phyloP scores from a whole-genome alignment of 306 rosid species.

The Prunus campanulata region DNA sequence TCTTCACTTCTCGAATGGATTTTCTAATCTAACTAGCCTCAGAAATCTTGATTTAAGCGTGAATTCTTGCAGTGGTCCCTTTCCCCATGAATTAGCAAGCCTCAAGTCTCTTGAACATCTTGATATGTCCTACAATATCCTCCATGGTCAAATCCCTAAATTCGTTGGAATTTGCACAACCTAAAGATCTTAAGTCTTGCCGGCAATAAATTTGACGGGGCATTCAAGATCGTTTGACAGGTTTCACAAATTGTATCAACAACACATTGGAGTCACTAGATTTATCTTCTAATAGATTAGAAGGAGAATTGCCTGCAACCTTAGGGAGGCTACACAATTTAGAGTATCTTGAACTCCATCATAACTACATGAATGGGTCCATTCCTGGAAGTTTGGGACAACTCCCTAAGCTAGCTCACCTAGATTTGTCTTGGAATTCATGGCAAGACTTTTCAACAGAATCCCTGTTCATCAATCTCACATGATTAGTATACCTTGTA shows the following conservation, averaged over 20 bases:
- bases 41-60: neutral
- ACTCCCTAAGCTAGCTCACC: conserved; percentile 24
- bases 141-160: neutral
- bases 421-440: neutral
- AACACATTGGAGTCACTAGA: conserved; percentile 5
- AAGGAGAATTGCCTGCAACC: neutral
- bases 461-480: conserved; percentile 26
- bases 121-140: neutral
- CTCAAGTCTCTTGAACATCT: neutral
- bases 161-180: neutral
- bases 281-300: neutral
- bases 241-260: conserved; percentile 18
- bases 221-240: neutral
- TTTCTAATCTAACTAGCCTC: conserved; percentile 4
- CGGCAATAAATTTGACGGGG: neutral
- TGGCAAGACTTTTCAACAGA: conserved; percentile 24
- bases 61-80: neutral
- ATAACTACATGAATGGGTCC: conserved; percentile 27
- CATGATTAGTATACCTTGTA: neutral
- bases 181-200: conserved; percentile 1
- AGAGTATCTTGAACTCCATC: neutral
- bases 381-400: conserved; percentile 38
- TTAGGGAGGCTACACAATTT: neutral
- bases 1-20: neutral
- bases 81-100: neutral